phyloP scores from a whole-genome alignment of 2,329 filamentous ascomycete species.

The Chaetothyriales sp. region DNA sequence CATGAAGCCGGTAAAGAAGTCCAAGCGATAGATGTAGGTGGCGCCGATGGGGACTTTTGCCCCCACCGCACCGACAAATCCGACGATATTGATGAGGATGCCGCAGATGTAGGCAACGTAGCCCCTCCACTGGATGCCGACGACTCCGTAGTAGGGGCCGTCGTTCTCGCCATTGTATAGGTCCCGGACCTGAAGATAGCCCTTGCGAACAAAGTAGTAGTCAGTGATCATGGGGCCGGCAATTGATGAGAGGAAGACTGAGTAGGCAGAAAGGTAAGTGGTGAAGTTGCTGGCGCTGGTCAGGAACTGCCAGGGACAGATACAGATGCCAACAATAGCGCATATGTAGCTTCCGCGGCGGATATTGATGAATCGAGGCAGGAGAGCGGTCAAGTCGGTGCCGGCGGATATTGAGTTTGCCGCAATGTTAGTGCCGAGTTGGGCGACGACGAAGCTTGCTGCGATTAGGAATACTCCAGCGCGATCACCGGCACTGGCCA shows the following conservation, averaged over 20 bases:
- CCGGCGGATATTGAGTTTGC: conserved; percentile 39
- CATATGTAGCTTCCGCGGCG: conserved; percentile 39
- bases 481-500: conserved; percentile 24
- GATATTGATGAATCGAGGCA: conserved; percentile 43
- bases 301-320: conserved; percentile 41
- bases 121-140: conserved; percentile 67
- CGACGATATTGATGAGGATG: conserved; percentile 81
- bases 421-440: conserved; percentile 34
- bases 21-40: conserved; percentile 75
- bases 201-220: conserved; percentile 74
- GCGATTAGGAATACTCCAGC: conserved; percentile 37
- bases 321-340: conserved; percentile 30
- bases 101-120: conserved; percentile 64
- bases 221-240: conserved; percentile 82
- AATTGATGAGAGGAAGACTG: conserved; percentile 85
- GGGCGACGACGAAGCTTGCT: conserved; percentile 31
- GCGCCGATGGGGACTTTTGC: conserved; percentile 59
- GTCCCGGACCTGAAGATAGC: conserved; percentile 64
- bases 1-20: conserved; percentile 77
- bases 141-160: conserved; percentile 60
- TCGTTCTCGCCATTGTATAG: conserved; percentile 55
- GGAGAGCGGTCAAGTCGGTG: conserved; percentile 42
- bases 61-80: conserved; percentile 73
- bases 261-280: conserved; percentile 82
- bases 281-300: conserved; percentile 39